These are phyloP conservation scores for Calamus simplicifolius DNA, from an alignment of 176 grass and related monocot species.

Conservation along the genomic window DNA sequence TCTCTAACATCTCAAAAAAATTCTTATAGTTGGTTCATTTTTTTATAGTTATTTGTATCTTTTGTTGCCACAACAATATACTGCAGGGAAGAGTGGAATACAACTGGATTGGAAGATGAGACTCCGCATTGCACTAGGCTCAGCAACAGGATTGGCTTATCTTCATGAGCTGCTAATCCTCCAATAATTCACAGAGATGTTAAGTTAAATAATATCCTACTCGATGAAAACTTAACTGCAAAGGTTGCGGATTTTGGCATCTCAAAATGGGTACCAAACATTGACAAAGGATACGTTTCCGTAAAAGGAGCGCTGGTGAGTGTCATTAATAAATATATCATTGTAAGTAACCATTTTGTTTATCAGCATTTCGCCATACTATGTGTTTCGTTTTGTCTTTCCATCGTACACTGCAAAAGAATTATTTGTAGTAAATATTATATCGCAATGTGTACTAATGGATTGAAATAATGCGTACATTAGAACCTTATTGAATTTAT, in stretches of 20 bases:
- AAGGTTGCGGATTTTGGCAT: slow-evolving; percentile 98
- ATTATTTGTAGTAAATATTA: too few species aligned
- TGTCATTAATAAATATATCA: background rate
- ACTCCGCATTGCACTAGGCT: slow-evolving; percentile 61
- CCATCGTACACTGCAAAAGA: too few species aligned
- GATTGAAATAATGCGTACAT: too few species aligned
- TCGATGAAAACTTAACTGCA: slow-evolving; percentile 86
- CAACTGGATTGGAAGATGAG: slow-evolving; percentile 80
- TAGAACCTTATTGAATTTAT: too few species aligned
- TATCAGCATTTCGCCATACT: background rate
- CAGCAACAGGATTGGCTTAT: slow-evolving; percentile 73
- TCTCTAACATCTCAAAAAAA: background rate
- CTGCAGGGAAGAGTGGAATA: slow-evolving; percentile 70
- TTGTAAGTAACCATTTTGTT: background rate
- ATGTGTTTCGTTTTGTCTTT: too few species aligned
- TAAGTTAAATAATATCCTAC: slow-evolving; percentile 88
- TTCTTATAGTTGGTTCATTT: background rate
- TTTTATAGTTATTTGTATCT: background rate
- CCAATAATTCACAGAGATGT: slow-evolving; percentile 97
- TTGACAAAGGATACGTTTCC: slow-evolving; percentile 64
- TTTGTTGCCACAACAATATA: background rate
- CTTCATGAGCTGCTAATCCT: slow-evolving; percentile 91
- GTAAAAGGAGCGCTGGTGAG: slow-evolving; percentile 86
- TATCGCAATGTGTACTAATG: too few species aligned
- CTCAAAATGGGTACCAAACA: slow-evolving; percentile 66